phyloP scores from a whole-genome alignment of 768 basidiomycete species.

The Mycena capillaripes region DNA sequence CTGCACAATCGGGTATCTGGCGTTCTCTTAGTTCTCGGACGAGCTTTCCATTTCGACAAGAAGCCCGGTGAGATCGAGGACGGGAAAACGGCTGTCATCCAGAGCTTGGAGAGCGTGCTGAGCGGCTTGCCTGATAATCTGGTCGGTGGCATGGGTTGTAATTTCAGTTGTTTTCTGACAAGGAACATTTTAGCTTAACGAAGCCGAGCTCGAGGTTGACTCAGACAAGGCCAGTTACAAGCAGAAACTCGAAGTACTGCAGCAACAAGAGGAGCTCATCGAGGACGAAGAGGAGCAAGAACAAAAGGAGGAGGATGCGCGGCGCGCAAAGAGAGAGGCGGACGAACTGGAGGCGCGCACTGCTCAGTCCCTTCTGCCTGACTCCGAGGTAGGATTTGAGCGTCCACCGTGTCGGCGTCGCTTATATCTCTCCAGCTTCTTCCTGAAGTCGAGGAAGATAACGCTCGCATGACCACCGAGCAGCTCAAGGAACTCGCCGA shows the following conservation, averaged over 20 bases:
- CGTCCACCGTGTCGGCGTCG: neutral
- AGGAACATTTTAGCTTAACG: constrained; percentile 77
- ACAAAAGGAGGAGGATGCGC: constrained; percentile 93
- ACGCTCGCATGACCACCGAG: constrained; percentile 97
- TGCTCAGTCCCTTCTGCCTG: constrained; percentile 88
- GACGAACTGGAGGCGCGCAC: constrained; percentile 84
- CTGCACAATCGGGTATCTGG: constrained; percentile 93
- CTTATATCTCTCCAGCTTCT: constrained; percentile 60
- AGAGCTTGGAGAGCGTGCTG: constrained; percentile 89
- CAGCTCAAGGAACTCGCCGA: constrained; percentile 95
- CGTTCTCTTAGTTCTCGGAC: constrained; percentile 91
- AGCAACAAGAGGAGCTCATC: constrained; percentile 99
- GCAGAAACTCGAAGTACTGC: constrained; percentile 97
- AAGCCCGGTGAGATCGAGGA: constrained; percentile 82
- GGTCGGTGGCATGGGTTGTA: constrained; percentile 62
- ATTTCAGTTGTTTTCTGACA: neutral
- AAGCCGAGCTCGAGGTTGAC: constrained; percentile 97
- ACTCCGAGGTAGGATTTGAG: constrained; percentile 77
- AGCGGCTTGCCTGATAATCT: constrained; percentile 94
- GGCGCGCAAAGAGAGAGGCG: constrained; percentile 85
- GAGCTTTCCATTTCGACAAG: constrained; percentile 94
- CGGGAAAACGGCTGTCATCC: constrained; percentile 85
- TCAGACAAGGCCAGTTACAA: constrained; percentile 96
- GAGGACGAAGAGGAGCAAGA: constrained; percentile 99
- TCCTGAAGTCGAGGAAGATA: constrained; percentile 73